Evolutionary conservation across 768 basidiomycete species (phyloP), one percentile per base, ranked within the genome.

Genomic region (Thelephora aurantiotincta): DNA sequence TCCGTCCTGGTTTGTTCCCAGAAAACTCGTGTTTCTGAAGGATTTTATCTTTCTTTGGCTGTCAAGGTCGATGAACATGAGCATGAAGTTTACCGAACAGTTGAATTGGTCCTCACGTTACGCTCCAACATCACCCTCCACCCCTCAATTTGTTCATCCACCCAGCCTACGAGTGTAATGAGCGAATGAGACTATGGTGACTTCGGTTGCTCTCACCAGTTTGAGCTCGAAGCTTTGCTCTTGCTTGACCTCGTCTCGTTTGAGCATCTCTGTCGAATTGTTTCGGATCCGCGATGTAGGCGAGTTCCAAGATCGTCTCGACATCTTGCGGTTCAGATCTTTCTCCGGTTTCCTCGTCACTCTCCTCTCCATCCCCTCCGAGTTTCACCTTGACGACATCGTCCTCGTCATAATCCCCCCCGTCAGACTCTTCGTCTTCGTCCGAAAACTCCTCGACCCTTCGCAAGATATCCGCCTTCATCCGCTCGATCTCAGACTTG

Each of bases 41-140:
- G 50, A 91, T 74, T 60, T 70, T 78, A 46, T 83, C 82, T 59
- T 88, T 85, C 54, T 74, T 75, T 2, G 82, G 82, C 79, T 85
- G 57, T 3, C 43, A 45, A 23, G 46, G 23, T 6, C 14, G 30
- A 38, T 22, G 35, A 33, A 22, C n/a, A 48, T 30, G 38, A 50
- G 33, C 43, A 23, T 13, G 41, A 48, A 23, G n/a, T 51, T 11
- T 5, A 33, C 20, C 37, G 6, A 11, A 5, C 11, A 38, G 5
- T 16, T 11, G 6, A 33, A 47, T 48, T 1, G 52, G 19, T 1
- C 68, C 84, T 51, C 56, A 94, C 92, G 57, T 93, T 82, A 54
- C 82, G 67, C 49, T 97, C 93, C 49, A 96, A 61, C 82, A 94
- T 89, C 48, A 86, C 79, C 48, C 65, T 74, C 91, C 91, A 96